Percentiles rank a stretch among this genome's conserved stretches.
phyloP scores from a whole-genome alignment of 2,329 filamentous ascomycete genomes.

The Cryphonectria nitschkei region DNA sequence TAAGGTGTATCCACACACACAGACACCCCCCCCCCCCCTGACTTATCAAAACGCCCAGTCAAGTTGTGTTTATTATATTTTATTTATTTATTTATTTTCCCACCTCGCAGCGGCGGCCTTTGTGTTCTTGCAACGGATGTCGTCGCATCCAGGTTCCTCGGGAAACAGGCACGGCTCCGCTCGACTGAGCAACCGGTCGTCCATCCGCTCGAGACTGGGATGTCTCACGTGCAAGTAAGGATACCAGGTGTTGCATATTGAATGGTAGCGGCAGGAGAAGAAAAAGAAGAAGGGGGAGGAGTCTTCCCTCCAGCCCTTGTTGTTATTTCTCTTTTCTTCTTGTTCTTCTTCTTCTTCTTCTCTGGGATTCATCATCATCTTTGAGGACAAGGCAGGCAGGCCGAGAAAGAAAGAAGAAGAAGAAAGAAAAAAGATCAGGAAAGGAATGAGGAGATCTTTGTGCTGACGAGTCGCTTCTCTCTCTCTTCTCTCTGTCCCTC shows the following conservation, averaged over 20 bases:
- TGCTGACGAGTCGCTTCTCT: slow-evolving; percentile 19
- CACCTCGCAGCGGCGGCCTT: background rate
- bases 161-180: slow-evolving; percentile 4
- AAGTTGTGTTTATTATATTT: background rate
- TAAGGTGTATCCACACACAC: slow-evolving; percentile 8
- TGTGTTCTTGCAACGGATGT: background rate
- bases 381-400: no score
- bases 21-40: background rate
- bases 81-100: background rate
- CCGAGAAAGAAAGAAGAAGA: background rate
- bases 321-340: background rate
- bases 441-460: background rate
- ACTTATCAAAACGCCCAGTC: background rate
- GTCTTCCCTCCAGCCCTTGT: background rate
- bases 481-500: slow-evolving; percentile 12
- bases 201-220: slow-evolving; percentile 42
- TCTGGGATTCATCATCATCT: background rate
- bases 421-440: background rate
- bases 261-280: no score
- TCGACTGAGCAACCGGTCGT: slow-evolving; percentile 17
- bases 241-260: background rate
- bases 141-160: slow-evolving; percentile 1
- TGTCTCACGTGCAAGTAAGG: slow-evolving; percentile 53
- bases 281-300: background rate
- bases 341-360: background rate